A percentile compares a stretch with the other conserved stretches of the same genome.
Evolutionary conservation across 2,329 filamentous ascomycete genomes (phyloP).

Genomic region (Fusarium brevicatenulatum): DNA sequence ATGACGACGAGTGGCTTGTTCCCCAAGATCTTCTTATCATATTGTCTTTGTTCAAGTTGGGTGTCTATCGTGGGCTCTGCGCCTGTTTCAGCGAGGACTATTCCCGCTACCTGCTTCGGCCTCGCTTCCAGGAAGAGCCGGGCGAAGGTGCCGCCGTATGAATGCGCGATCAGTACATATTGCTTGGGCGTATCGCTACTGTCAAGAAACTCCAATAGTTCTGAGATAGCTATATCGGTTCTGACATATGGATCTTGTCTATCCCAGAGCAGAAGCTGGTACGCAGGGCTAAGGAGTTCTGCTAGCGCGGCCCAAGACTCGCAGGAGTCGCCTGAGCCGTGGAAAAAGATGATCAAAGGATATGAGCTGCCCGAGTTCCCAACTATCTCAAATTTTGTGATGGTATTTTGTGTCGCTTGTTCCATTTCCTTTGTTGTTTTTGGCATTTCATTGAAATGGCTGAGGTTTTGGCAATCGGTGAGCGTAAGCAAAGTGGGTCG

Average conservation of each 20-base stretch:
- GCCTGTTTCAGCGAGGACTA: slow-evolving; percentile 38
- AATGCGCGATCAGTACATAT: slow-evolving; percentile 33
- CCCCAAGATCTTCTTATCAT: slow-evolving; percentile 11
- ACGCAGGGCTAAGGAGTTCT: not conserved
- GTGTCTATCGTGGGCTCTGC: slow-evolving; percentile 33
- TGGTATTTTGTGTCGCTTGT: not conserved
- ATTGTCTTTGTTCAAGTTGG: slow-evolving; percentile 25
- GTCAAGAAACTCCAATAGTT: not conserved
- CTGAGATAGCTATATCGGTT: not conserved
- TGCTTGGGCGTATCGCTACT: not conserved
- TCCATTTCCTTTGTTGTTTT: not conserved
- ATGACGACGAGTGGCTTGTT: slow-evolving; percentile 33
- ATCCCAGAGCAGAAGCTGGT: slow-evolving; percentile 31
- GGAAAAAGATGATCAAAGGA: slow-evolving; percentile 36
- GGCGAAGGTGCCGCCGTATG: slow-evolving; percentile 36
- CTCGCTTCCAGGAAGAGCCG: slow-evolving; percentile 27
- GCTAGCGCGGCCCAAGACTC: slow-evolving; percentile 25
- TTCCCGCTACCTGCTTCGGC: slow-evolving; percentile 23
- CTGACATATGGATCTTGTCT: slow-evolving; percentile 1
- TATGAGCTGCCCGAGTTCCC: not conserved
- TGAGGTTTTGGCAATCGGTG: not conserved
- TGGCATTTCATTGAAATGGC: not conserved
- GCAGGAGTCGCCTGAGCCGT: slow-evolving; percentile 37
- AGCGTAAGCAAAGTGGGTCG: slow-evolving; percentile 10
- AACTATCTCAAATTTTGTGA: not conserved